These are phyloP conservation scores for Ananas comosus DNA, from an alignment of 176 grass and related monocot species.

Conservation along the genomic window DNA sequence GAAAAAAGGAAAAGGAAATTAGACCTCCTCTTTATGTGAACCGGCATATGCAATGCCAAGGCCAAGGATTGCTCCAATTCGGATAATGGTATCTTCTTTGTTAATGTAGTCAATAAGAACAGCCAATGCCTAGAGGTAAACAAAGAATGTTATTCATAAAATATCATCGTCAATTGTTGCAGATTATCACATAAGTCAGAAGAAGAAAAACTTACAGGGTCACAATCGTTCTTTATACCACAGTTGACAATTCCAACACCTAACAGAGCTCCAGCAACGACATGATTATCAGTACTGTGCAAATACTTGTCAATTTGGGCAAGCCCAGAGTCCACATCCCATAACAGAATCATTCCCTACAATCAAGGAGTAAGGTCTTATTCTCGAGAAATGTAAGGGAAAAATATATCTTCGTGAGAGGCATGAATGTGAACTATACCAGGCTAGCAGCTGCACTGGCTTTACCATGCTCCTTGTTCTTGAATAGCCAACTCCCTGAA, in stretches of 20 bases:
- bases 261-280: slow-evolving; percentile 87
- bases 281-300: slow-evolving; percentile 84
- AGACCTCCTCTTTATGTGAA: slow-evolving; percentile 89
- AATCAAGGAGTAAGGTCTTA: slow-evolving; percentile 1
- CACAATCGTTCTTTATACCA: slow-evolving; percentile 90
- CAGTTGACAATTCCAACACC: slow-evolving; percentile 89
- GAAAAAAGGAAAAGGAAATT: neutral
- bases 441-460: slow-evolving; percentile 88
- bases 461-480: slow-evolving; percentile 98
- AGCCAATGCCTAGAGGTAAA: slow-evolving; percentile 57
- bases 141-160: neutral
- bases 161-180: neutral
- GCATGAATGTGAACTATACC: slow-evolving; percentile 32
- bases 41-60: slow-evolving; percentile 96
- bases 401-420: neutral
- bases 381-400: neutral
- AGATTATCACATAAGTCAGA: slow-evolving; percentile 4
- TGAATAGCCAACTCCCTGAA: slow-evolving; percentile 89
- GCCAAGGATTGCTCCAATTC: slow-evolving; percentile 88
- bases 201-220: slow-evolving; percentile 50
- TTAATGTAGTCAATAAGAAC: slow-evolving; percentile 86
- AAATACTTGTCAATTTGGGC: slow-evolving; percentile 93
- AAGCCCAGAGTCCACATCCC: slow-evolving; percentile 86
- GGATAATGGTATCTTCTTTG: slow-evolving; percentile 77
- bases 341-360: slow-evolving; percentile 95